Conservation (phyloP, 148 eudicot species). For the Vaccinium myrtillus region DNA sequence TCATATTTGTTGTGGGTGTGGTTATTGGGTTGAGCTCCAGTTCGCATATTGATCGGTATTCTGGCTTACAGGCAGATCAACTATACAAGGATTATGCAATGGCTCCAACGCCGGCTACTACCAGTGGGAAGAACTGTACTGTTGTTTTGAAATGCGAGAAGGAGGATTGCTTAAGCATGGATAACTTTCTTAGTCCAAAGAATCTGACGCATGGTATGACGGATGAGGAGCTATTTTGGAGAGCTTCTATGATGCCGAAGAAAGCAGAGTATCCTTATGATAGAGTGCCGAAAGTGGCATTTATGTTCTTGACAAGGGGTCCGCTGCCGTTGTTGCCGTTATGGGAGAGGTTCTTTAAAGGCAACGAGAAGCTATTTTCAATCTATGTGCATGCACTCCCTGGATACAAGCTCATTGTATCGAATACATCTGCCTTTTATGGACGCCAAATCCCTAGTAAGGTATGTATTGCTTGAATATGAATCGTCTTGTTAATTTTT, state of each 20-base stretch:
- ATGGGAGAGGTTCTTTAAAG: slow-evolving; percentile 86
- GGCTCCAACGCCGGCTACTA: slow-evolving; percentile 13
- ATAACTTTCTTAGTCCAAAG: slow-evolving; percentile 37
- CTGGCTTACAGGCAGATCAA: slow-evolving; percentile 27
- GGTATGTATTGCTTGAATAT: slow-evolving; percentile 34
- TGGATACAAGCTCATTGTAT: slow-evolving; percentile 50
- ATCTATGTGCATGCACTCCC: slow-evolving; percentile 73
- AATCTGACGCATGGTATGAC: slow-evolving; percentile 49
- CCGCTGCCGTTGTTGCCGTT: slow-evolving; percentile 66
- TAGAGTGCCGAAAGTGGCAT: slow-evolving; percentile 71
- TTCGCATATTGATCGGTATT: slow-evolving; percentile 52
- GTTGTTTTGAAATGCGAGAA: slow-evolving; percentile 29
- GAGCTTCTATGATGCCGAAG: slow-evolving; percentile 75
- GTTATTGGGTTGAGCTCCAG: slow-evolving; percentile 67
- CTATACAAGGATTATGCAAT: slow-evolving; percentile 21
- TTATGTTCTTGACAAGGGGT: slow-evolving; percentile 79
- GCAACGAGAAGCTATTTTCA: slow-evolving; percentile 52
- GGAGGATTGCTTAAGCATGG: slow-evolving; percentile 44
- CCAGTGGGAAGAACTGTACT: slow-evolving; percentile 15
- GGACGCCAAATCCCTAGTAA: slow-evolving; percentile 68
- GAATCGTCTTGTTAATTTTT: background rate
- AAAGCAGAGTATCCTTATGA: slow-evolving; percentile 52
- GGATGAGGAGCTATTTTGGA: slow-evolving; percentile 74
- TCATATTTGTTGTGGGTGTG: slow-evolving; percentile 64
- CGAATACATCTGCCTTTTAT: slow-evolving; percentile 59